Base-by-base conservation (phyloP, 2,329 filamentous ascomycete genomes). In the Cryphonectria naterciae region DNA sequence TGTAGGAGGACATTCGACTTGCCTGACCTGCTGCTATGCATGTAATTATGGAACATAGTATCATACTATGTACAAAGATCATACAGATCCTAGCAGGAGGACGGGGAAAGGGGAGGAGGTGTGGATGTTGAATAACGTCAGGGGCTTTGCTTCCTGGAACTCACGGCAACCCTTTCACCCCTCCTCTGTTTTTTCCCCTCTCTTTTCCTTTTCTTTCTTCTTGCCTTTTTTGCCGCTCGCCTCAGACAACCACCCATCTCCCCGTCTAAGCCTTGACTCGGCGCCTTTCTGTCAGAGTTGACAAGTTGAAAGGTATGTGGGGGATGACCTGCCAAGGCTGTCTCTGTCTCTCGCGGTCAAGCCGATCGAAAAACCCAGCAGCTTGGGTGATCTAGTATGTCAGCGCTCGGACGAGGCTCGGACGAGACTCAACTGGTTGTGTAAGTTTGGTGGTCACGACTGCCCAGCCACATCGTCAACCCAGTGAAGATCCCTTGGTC, bases 381-480 rank as follows among this genome's bases (percentile, higher is more conserved):
- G 28, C 7, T 28, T 58, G 52, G 52, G 25, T 56, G 25, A 15
- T 4, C 11, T 32, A 54, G 10, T n/a, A 56, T 56, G 52, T 25
- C 25, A 32, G 54, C 13, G 54, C 25, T 32, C 54, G 54, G 54
- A 58, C 17, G 54, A 58, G 54, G 25, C 54, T 58, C 25, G 54
- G 52, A 56, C 25, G 52, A 56, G n/a, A 10, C 54, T 19, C 25
- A 19, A 15, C 46, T 49, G 46, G 22, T 49, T n/a, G 19, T 49
- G 22, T n/a, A 11, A 11, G 17, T 49, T 49, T 22, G 17, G 28
- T 35, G 6, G 54, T 22, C 25, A 58, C 35, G 15, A 6, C 54
- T 32, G 54, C 25, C 54, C 25, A 58, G 54, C 54, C 54, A 58
- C 54, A 58, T 58, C 54, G 54, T 58, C 54, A 58, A 58, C 54